A percentile compares a stretch with the other conserved stretches of the same genome.
These are phyloP conservation scores for Malassezia pachydermatis DNA, from an alignment of 1,284 basidiomycete species.

Conservation along the genomic window DNA sequence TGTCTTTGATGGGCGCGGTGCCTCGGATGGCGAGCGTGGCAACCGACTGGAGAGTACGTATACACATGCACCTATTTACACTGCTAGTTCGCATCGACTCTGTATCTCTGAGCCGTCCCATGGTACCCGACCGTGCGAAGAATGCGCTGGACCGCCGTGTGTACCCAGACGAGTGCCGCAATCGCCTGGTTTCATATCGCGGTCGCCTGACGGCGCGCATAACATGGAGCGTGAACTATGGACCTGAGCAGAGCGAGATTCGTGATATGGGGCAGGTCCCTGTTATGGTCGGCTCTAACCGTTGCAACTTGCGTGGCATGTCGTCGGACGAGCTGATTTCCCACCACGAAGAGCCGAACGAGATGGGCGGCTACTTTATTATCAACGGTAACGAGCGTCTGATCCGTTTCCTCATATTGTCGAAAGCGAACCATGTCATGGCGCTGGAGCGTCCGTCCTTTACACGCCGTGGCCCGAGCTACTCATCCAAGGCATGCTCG, in stretches of 20 bases:
- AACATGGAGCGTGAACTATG: slow-evolving; percentile 70
- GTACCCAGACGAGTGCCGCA: slow-evolving; percentile 63
- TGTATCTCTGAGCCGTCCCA: slow-evolving; percentile 71
- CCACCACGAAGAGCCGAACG: slow-evolving; percentile 90
- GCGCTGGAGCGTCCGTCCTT: slow-evolving; percentile 77
- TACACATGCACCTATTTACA: slow-evolving; percentile 11
- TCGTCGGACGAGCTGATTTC: slow-evolving; percentile 75
- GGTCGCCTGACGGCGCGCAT: slow-evolving; percentile 83
- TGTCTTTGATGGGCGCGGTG: slow-evolving; percentile 67
- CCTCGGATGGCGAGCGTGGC: slow-evolving; percentile 35
- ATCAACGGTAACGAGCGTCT: slow-evolving; percentile 99
- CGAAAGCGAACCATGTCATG: slow-evolving; percentile 76
- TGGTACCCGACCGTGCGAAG: slow-evolving; percentile 74
- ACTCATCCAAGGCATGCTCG: slow-evolving; percentile 85
- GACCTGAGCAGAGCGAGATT: slow-evolving; percentile 63
- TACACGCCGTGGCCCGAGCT: slow-evolving; percentile 81
- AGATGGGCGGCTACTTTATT: slow-evolving; percentile 97
- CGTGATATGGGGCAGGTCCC: slow-evolving; percentile 86
- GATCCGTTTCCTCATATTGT: slow-evolving; percentile 90
- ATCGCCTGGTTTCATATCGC: slow-evolving; percentile 81
- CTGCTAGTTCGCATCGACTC: slow-evolving; percentile 82
- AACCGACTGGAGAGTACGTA: slow-evolving; percentile 49
- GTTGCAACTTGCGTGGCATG: slow-evolving; percentile 80
- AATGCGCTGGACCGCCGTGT: slow-evolving; percentile 65
- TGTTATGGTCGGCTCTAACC: slow-evolving; percentile 93